phyloP scores from a whole-genome alignment of 164 flowering plant species.

The Macadamia integrifolia region DNA sequence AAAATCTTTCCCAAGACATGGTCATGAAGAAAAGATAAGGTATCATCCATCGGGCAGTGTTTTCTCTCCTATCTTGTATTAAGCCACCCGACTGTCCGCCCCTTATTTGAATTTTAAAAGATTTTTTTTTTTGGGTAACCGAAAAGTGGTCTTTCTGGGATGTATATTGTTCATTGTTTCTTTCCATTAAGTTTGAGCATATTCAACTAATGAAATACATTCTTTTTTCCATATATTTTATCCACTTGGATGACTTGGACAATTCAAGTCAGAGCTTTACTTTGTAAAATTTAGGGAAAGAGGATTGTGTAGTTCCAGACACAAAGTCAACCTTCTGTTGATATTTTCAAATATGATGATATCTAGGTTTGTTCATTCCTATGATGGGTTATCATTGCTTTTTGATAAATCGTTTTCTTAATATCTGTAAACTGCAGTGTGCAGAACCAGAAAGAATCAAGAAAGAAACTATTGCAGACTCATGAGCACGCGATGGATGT shows the following conservation, averaged over 20 bases:
- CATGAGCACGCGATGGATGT: neutral
- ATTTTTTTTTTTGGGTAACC: too few species aligned
- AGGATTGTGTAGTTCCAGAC: too few species aligned
- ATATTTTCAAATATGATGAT: neutral
- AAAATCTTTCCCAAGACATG: conserved; percentile 10
- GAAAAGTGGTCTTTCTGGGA: too few species aligned
- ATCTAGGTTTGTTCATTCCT: neutral
- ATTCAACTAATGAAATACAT: too few species aligned
- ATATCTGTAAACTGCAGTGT: conserved; percentile 4
- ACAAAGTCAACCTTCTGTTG: neutral
- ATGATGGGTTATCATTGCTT: neutral
- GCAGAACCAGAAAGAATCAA: neutral
- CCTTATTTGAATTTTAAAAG: too few species aligned
- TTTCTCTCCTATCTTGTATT: neutral
- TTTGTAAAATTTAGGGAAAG: too few species aligned
- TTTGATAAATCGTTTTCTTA: neutral
- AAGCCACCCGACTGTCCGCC: too few species aligned
- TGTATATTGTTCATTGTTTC: too few species aligned
- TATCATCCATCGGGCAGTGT: neutral
- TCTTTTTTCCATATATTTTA: too few species aligned
- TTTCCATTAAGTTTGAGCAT: too few species aligned
- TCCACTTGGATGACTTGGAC: too few species aligned
- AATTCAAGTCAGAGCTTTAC: too few species aligned
- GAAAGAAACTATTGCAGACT: neutral
- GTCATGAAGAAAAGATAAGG: conserved; percentile 16